Conservation (phyloP, 1,284 basidiomycete species). For the Peniophora sp. region DNA sequence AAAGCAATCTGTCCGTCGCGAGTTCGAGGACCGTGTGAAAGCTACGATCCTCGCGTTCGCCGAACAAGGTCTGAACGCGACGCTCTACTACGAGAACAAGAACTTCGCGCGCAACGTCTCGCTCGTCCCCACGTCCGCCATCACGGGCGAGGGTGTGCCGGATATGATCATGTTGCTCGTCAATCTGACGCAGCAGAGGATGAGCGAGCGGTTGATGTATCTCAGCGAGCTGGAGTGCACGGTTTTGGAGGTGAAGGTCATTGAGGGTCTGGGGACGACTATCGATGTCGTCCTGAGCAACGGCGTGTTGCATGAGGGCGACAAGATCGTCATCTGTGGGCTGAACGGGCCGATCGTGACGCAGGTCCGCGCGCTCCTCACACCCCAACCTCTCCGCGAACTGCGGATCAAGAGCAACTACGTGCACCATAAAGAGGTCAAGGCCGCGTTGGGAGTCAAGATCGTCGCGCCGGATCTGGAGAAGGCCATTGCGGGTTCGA, state of each 20-base stretch:
- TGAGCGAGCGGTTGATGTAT: slow-evolving; percentile 98
- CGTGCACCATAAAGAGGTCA: slow-evolving; percentile 97
- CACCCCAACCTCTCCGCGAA: slow-evolving; percentile 95
- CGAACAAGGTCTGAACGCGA: slow-evolving; percentile 95
- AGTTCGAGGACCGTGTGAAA: slow-evolving; percentile 86
- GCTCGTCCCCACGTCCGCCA: slow-evolving; percentile 94
- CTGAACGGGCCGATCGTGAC: slow-evolving; percentile 98
- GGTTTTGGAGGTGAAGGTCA: slow-evolving; percentile 98
- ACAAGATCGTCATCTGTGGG: slow-evolving; percentile 95
- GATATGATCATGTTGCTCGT: slow-evolving; percentile 99
- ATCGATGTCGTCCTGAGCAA: slow-evolving; percentile 98
- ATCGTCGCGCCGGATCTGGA: slow-evolving; percentile 94
- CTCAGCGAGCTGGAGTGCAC: slow-evolving; percentile 97
- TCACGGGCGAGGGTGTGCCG: slow-evolving; percentile 98
- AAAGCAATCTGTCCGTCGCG: slow-evolving; percentile 72
- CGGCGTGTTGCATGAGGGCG: slow-evolving; percentile 88
- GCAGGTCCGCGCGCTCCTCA: slow-evolving; percentile 88
- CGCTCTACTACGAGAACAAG: slow-evolving; percentile 97
- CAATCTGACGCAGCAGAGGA: slow-evolving; percentile 95
- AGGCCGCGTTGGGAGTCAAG: slow-evolving; percentile 97
- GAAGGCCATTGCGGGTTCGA: slow-evolving; percentile 98
- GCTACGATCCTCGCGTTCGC: slow-evolving; percentile 91
- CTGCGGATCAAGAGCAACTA: slow-evolving; percentile 96
- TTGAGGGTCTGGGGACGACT: slow-evolving; percentile 97
- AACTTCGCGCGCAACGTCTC: slow-evolving; percentile 92